A percentile compares a stretch with the other conserved stretches of the same genome.
Evolutionary conservation across 495 filamentous ascomycete genomes (phyloP).

Genomic region (Tuber microsphaerosporum): DNA sequence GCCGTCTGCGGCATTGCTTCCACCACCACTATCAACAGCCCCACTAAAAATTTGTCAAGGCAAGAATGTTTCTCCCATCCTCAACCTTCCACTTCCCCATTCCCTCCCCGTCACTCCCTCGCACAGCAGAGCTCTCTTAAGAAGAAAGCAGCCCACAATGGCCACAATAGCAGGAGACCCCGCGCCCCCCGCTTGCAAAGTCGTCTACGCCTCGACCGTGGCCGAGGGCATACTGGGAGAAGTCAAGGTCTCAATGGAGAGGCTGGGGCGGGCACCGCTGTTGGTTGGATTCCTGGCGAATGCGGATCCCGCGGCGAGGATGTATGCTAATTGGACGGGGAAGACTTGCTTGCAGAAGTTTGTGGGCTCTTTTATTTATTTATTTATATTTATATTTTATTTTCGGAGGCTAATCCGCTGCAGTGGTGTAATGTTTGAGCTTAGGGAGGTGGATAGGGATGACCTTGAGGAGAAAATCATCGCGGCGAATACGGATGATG

Average conservation of each 20-base stretch:
- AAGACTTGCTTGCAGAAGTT: conserved; percentile 94
- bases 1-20: not conserved
- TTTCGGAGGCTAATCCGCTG: conserved; percentile 4
- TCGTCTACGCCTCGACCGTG: conserved; percentile 75
- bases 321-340: conserved; percentile 95
- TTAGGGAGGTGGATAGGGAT: conserved; percentile 75
- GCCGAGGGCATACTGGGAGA: conserved; percentile 69
- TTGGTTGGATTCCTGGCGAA: conserved; percentile 90
- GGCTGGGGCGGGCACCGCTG: conserved; percentile 59
- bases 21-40: not conserved
- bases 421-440: conserved; percentile 82
- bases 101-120: not conserved
- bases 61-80: not conserved
- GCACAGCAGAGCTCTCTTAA: not conserved
- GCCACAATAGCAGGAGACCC: conserved; percentile 15
- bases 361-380: conserved; percentile 40
- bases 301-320: conserved; percentile 75
- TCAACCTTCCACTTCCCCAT: not conserved
- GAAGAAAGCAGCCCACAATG: not conserved
- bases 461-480: conserved; percentile 79
- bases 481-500: conserved; percentile 66
- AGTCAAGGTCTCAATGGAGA: conserved; percentile 62
- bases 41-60: not conserved
- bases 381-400: conserved; percentile 9
- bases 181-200: conserved; percentile 68